Evolutionary conservation across 2,329 filamentous ascomycete species (phyloP).

Genomic region (Bisporella sp.): DNA sequence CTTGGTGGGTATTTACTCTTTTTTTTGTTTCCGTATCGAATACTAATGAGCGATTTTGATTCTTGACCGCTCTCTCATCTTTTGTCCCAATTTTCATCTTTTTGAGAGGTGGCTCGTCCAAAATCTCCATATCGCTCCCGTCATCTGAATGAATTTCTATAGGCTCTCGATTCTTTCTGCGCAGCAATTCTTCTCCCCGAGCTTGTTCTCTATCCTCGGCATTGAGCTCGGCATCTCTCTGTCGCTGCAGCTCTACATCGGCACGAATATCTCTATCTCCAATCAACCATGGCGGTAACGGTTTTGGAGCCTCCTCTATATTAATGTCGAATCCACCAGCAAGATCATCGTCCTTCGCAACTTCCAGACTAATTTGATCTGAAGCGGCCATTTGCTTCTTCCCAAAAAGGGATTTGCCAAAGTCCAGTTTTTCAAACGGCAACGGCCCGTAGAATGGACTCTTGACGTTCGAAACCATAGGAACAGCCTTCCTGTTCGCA

Average conservation of each 20-base stretch:
- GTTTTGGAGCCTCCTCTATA: slow-evolving; percentile 31
- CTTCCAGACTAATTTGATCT: slow-evolving; percentile 12
- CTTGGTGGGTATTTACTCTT: not conserved
- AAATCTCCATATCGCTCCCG: slow-evolving; percentile 1
- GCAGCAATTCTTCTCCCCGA: slow-evolving; percentile 45
- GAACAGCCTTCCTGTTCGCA: slow-evolving; percentile 27
- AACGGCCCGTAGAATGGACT: slow-evolving; percentile 72
- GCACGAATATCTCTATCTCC: slow-evolving; percentile 59
- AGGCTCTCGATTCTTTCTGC: slow-evolving; percentile 41
- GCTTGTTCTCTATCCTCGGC: slow-evolving; percentile 55
- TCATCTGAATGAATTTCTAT: slow-evolving; percentile 50
- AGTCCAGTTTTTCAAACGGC: slow-evolving; percentile 82
- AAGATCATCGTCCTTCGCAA: slow-evolving; percentile 22
- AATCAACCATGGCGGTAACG: slow-evolving; percentile 70
- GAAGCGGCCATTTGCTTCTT: slow-evolving; percentile 29
- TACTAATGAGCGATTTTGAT: not conserved
- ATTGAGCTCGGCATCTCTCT: slow-evolving; percentile 51
- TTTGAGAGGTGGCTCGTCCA: slow-evolving; percentile 1
- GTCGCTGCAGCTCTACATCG: slow-evolving; percentile 50
- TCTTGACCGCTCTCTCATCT: slow-evolving; percentile 23
- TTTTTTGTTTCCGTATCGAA: not conserved
- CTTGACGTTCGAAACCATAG: slow-evolving; percentile 44
- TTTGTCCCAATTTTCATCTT: slow-evolving; percentile 5
- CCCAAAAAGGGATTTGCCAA: slow-evolving; percentile 53
- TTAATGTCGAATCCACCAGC: slow-evolving; percentile 34